phyloP scores from a whole-genome alignment of 148 eudicot genomes.

The Camellia lanceoleosa region DNA sequence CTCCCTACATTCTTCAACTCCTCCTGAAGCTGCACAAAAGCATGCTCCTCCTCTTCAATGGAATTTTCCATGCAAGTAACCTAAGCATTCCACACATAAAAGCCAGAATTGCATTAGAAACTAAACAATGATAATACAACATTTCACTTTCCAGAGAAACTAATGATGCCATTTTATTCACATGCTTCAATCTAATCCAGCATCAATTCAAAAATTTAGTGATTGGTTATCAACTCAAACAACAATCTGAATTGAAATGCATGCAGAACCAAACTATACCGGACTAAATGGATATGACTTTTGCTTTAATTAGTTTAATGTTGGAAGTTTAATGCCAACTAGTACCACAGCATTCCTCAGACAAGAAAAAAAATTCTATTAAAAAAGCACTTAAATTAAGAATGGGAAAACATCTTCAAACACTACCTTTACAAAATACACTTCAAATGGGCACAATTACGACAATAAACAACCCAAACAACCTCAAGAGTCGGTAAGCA shows the following conservation, averaged over 20 bases:
- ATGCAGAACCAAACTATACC: constrained; percentile 9
- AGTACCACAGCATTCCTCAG: background rate
- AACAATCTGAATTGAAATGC: background rate
- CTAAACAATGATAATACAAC: background rate
- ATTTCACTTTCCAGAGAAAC: constrained; percentile 4
- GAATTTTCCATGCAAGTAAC: constrained; percentile 3
- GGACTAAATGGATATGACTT: background rate
- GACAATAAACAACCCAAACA: background rate
- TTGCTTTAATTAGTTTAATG: background rate
- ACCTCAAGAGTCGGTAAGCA: background rate
- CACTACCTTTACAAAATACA: background rate
- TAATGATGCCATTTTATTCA: background rate
- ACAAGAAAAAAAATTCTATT: background rate
- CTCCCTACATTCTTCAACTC: constrained; percentile 17
- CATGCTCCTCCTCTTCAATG: constrained; percentile 10
- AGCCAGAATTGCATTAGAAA: constrained; percentile 1
- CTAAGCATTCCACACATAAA: background rate
- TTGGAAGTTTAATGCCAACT: background rate
- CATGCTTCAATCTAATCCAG: background rate
- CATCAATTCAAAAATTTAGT: background rate
- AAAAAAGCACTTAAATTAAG: background rate
- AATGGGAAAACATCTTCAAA: background rate
- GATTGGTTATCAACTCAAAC: background rate
- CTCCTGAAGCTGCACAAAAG: constrained; percentile 12
- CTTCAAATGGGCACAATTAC: background rate